phyloP scores from a whole-genome alignment of 2,329 filamentous ascomycete species.

The Epicoccum sorghinum region DNA sequence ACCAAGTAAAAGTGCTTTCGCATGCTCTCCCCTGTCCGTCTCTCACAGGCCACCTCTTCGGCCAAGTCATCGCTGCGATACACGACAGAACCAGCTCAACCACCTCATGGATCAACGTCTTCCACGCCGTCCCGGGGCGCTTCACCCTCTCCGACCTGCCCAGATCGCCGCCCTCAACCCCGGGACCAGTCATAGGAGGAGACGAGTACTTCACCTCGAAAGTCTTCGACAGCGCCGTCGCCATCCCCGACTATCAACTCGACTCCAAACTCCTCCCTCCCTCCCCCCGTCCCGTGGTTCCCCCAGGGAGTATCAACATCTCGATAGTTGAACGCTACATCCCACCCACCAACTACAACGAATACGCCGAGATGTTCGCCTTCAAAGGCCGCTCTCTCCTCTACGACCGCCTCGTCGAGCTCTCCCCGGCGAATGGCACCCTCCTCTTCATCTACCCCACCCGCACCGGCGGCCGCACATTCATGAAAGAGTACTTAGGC shows the following conservation, averaged over 20 bases:
- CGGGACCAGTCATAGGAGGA: slow-evolving; percentile 56
- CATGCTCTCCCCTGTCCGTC: slow-evolving; percentile 66
- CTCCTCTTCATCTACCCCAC: slow-evolving; percentile 69
- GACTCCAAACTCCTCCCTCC: slow-evolving; percentile 57
- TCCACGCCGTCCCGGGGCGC: slow-evolving; percentile 66
- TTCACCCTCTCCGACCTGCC: slow-evolving; percentile 68
- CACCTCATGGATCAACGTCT: slow-evolving; percentile 67
- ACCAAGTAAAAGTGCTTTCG: slow-evolving; percentile 63
- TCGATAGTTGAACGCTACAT: slow-evolving; percentile 69
- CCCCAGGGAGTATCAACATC: slow-evolving; percentile 65
- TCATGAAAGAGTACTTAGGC: slow-evolving; percentile 64
- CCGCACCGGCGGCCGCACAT: slow-evolving; percentile 61
- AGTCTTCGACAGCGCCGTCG: slow-evolving; percentile 67
- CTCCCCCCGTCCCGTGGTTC: slow-evolving; percentile 63
- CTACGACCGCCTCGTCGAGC: slow-evolving; percentile 65
- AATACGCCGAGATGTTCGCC: slow-evolving; percentile 65
- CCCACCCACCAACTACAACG: slow-evolving; percentile 64
- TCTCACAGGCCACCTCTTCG: slow-evolving; percentile 58
- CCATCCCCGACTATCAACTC: slow-evolving; percentile 64
- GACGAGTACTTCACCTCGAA: slow-evolving; percentile 68
- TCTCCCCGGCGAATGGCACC: slow-evolving; percentile 63
- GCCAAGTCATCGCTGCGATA: slow-evolving; percentile 60
- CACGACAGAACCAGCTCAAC: slow-evolving; percentile 59
- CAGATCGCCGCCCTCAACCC: slow-evolving; percentile 67
- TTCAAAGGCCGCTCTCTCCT: slow-evolving; percentile 60